Conservation (phyloP, 2,329 filamentous ascomycete species). For the Hymenoscyphus linearis region DNA sequence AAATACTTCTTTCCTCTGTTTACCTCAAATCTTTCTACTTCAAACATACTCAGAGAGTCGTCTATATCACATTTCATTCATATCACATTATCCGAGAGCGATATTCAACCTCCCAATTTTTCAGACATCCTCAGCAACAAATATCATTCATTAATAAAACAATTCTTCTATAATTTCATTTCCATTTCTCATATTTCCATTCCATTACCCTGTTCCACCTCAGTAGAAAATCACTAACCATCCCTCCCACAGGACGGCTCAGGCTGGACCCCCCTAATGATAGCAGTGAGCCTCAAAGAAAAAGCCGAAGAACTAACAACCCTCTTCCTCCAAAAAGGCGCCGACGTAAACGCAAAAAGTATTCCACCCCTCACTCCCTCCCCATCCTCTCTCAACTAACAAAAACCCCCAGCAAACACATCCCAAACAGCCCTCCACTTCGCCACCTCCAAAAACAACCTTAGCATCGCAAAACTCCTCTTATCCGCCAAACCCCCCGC, state of each 20-base stretch:
- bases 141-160: no score
- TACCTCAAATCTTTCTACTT: neutral
- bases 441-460: conserved; percentile 80
- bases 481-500: conserved; percentile 64
- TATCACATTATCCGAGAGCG: no score
- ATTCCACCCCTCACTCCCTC: conserved; percentile 10
- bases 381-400: conserved; percentile 19
- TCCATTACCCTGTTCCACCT: neutral
- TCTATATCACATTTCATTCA: neutral
- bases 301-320: conserved; percentile 59
- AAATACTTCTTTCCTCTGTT: neutral
- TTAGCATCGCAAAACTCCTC: conserved; percentile 76
- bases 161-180: neutral
- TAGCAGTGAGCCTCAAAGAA: conserved; percentile 69
- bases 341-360: conserved; percentile 72
- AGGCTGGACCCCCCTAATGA: conserved; percentile 83
- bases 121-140: no score
- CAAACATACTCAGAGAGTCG: neutral
- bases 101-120: no score
- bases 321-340: conserved; percentile 62
- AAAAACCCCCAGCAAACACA: neutral
- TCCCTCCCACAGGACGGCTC: conserved; percentile 54
- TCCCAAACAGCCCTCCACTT: conserved; percentile 82
- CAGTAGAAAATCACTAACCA: neutral
- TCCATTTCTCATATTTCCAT: neutral